A percentile compares a stretch with the other conserved stretches of the same genome.
Conservation (phyloP, 2,329 filamentous ascomycete genomes). For the Colletotrichum liaoningense region DNA sequence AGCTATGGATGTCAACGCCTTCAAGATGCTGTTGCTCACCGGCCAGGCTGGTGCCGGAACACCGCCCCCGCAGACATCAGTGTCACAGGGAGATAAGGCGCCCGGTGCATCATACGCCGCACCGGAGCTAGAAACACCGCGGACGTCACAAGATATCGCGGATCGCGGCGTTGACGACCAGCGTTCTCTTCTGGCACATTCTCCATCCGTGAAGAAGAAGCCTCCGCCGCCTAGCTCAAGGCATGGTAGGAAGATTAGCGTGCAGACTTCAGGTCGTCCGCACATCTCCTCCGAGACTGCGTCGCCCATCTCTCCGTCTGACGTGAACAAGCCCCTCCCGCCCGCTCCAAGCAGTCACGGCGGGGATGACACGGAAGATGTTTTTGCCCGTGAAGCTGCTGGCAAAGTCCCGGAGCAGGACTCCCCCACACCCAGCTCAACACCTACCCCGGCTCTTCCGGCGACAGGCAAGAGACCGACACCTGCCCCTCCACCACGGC, state of each 20-base stretch:
- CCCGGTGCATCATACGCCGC: constrained; percentile 9
- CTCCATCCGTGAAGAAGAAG: constrained; percentile 68
- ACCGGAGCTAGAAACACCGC: constrained; percentile 58
- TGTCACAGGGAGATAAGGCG: constrained; percentile 59
- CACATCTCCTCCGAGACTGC: constrained; percentile 38
- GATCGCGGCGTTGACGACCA: constrained; percentile 62
- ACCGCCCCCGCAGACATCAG: constrained; percentile 39
- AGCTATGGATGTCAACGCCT: constrained; percentile 80
- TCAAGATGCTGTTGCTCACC: constrained; percentile 80
- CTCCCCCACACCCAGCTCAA: constrained; percentile 38
- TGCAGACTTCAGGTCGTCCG: constrained; percentile 43
- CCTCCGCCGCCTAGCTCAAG: constrained; percentile 80
- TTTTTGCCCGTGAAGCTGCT: constrained; percentile 65
- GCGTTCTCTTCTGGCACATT: constrained; percentile 47
- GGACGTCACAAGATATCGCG: constrained; percentile 69
- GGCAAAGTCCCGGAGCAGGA: constrained; percentile 60
- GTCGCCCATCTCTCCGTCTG: constrained; percentile 52
- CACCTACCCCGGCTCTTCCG: constrained; percentile 50
- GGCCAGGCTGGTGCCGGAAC: constrained; percentile 61
- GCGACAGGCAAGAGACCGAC: constrained; percentile 54
- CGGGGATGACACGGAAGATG: constrained; percentile 61
- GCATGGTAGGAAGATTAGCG: constrained; percentile 79
- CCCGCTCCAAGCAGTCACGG: constrained; percentile 60
- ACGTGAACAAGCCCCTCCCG: constrained; percentile 73
- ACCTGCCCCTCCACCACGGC: constrained; percentile 64